Evolutionary conservation across 2,329 filamentous ascomycete genomes (phyloP), one percentile per base, ranked within the genome.

Genomic region (Aspergillus pseudotamarii): DNA sequence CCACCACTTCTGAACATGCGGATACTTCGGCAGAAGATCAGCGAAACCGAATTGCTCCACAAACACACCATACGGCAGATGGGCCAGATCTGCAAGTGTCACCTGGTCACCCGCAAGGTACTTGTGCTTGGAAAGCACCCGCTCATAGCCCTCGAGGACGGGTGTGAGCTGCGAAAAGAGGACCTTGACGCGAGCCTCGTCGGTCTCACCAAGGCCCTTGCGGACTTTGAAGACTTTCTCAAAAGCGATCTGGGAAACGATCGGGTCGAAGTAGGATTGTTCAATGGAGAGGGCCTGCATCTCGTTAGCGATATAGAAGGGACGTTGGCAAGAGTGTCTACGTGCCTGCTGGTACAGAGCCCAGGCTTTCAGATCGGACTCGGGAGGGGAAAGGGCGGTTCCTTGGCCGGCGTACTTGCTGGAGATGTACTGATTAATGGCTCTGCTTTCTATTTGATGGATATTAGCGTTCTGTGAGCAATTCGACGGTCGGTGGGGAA

Each of bases 341-440:
- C 71, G 61, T 71, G 74, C 23, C 67, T 53, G 66, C 66, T 56
- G 71, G 70, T 34, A 76, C 63, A 60, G 70, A 55, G 48, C 68
- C 61, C 34, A 69, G 65, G 53, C 72, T 67, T 62, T 72, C 60
- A 61, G 36, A 26, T 69, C 66, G 2, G 57, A 51, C 48, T 63
- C 60, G 2, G 60, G 32, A 6, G 68, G 68, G 1, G 61, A 36
- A 8, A 70, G 36, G 12, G 62, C 57, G 4, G 61, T 60, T 26
- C 68, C 67, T 50, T 67, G 65, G 6, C 61, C 58, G 14, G 59
- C 26, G 62, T 66, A 69, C 55, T 69, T 71, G 30, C 51, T 36
- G n/a, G 66, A 68, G 45, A 72, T 66, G 54, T 76, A 78, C 64
- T 78, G 64, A 56, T 64, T 67, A 56, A 78, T 78, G 8, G 75